Evolutionary conservation across 208 protist species (phyloP).

Genomic region (Zelonia costaricensis): DNA sequence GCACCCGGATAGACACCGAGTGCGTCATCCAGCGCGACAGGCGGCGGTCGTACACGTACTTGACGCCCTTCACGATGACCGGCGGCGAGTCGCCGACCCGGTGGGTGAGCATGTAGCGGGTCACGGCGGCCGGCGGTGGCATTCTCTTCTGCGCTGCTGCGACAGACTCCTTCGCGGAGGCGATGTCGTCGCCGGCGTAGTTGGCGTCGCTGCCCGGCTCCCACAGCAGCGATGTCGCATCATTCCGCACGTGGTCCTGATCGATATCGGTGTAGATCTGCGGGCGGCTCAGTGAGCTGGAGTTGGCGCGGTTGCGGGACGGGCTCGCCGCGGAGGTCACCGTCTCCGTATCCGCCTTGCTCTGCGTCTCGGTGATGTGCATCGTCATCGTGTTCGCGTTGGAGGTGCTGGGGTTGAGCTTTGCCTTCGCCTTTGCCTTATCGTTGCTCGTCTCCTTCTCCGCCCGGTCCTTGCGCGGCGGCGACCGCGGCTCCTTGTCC

Average conservation of each 20-base stretch:
- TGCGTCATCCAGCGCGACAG: slow-evolving; percentile 33
- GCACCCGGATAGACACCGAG: slow-evolving; percentile 38
- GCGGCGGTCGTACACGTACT: slow-evolving; percentile 33
- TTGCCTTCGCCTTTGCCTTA: background rate
- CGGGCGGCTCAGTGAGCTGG: background rate
- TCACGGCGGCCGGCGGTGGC: slow-evolving; percentile 1
- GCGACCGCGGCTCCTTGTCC: too few relatives aligned
- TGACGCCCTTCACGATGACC: slow-evolving; percentile 21
- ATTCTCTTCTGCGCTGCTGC: background rate
- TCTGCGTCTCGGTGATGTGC: background rate
- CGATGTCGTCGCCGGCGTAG: background rate
- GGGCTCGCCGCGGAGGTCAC: background rate
- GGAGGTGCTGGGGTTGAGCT: background rate
- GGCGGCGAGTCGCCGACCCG: slow-evolving; percentile 16
- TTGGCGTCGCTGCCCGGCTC: background rate
- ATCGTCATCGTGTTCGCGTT: background rate
- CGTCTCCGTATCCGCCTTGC: background rate
- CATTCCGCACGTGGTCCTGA: background rate
- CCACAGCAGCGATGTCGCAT: background rate
- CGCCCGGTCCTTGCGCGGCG: too few relatives aligned
- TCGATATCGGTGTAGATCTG: background rate
- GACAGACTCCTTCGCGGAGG: background rate
- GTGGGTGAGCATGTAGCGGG: slow-evolving; percentile 6
- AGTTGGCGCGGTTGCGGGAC: background rate
- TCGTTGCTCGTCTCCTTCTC: too few relatives aligned